Conservation (phyloP, 345 rosid genomes). For the Ceriops tagal region DNA sequence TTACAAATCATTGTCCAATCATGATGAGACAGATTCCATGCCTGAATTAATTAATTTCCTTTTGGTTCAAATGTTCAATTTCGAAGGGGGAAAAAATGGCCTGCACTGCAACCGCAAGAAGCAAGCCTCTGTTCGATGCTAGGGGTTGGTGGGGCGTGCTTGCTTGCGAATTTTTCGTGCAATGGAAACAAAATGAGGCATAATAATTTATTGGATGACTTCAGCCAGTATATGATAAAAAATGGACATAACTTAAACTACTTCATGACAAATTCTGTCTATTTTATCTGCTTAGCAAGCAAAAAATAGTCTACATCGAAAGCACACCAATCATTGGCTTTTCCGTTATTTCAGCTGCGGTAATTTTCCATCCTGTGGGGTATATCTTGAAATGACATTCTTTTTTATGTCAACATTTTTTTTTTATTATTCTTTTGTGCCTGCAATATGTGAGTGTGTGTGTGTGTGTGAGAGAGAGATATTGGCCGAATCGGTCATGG, state of each 20-base stretch:
- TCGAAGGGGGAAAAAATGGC: too few species aligned
- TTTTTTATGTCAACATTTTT: background rate
- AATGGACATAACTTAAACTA: slow-evolving; percentile 25
- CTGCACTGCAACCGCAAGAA: background rate
- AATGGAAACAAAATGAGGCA: slow-evolving; percentile 18
- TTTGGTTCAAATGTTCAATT: too few species aligned
- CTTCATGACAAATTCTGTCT: slow-evolving; percentile 14
- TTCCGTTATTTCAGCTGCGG: slow-evolving; percentile 17
- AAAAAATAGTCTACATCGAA: background rate
- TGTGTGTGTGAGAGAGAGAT: background rate
- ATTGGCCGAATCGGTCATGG: too few species aligned
- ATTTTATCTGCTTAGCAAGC: slow-evolving; percentile 8
- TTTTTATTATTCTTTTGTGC: background rate
- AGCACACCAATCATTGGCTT: background rate
- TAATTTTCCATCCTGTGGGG: slow-evolving; percentile 20
- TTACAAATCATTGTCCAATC: slow-evolving; percentile 14
- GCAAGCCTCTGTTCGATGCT: slow-evolving; percentile 20
- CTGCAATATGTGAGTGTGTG: too few species aligned
- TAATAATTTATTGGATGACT: slow-evolving; percentile 14
- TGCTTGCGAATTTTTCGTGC: slow-evolving; percentile 13
- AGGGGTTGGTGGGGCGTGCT: slow-evolving; percentile 5
- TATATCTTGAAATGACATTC: background rate
- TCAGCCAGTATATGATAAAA: slow-evolving; percentile 16
- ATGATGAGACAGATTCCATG: background rate
- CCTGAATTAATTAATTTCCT: too few species aligned